Base-by-base conservation (phyloP, 2,329 filamentous ascomycete genomes). In the Ophiostoma sp. region DNA sequence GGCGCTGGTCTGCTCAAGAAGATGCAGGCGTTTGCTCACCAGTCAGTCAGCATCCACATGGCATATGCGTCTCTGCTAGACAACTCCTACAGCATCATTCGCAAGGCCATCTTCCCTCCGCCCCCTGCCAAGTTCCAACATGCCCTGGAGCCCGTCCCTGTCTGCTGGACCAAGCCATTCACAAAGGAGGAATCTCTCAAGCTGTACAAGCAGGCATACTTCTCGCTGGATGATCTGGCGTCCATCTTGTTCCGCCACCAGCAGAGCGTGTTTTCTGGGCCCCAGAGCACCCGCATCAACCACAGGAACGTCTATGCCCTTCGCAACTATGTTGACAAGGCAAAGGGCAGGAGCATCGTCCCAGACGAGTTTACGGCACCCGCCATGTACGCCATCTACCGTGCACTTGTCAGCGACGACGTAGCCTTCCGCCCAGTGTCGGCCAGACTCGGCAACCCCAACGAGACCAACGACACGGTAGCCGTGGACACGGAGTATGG, bases 351-450 rank as follows among this genome's bases (percentile, higher is more conserved):
- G 5, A 18, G 38, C 4, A 60, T 66, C 8, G 47, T 7, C 4
- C 52, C 27, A 42, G 76, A 75, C 1, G 77, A 76, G 9, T 82
- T 83, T 67, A 77, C 82, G 0, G 72, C 81, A 0, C 74, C 81
- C 41, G 82, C 83, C 8, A 77, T 92, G 5, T 90, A 92, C 73
- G 90, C 91, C 4, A 86, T 93, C 6, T 88, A 92, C 72, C 85
- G 85, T 68, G 84, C 88, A 8, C 75, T 94, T 7, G 76, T 82
- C 38, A 80, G 82, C 55, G 83, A 87, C 69, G 86, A 88, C 8
- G 81, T 87, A 67, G 85, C 81, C 41, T 91, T 93, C 74, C 81
- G 82, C 2, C 79, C 82, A 2, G 71, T 72, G 65, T 84, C 75
- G 14, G 65, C 69, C 7, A 66, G 64, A 41, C 62, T 67, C 18